Evolutionary conservation across 306 rosid species (phyloP).

Genomic region (Castanopsis chinensis): DNA sequence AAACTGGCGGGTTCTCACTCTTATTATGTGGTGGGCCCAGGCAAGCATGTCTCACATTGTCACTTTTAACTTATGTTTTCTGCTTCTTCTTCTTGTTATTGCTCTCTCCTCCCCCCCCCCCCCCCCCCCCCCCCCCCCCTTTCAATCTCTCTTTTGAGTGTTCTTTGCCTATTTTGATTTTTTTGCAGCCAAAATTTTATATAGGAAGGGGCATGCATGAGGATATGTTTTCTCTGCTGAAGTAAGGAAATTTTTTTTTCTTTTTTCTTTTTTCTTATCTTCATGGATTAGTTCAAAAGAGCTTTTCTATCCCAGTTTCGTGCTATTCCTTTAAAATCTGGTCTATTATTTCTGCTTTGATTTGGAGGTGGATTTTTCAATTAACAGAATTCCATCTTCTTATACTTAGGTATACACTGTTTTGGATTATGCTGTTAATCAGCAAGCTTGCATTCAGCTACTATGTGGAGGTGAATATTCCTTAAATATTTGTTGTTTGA

Average conservation of each 20-base stretch:
- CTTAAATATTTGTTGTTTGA: neutral
- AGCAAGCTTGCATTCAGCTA: slow-evolving; percentile 96
- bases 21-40: slow-evolving; percentile 99
- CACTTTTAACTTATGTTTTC: neutral
- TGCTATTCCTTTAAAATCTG: neutral
- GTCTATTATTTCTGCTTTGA: slow-evolving; percentile 1
- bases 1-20: slow-evolving; percentile 57
- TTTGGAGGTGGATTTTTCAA: slow-evolving; percentile 7
- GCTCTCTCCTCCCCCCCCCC: neutral
- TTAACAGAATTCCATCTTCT: slow-evolving; percentile 18
- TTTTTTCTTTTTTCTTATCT: slow-evolving; percentile 1
- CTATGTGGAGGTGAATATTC: slow-evolving; percentile 81
- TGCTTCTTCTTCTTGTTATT: slow-evolving; percentile 9
- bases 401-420: slow-evolving; percentile 77
- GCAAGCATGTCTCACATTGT: slow-evolving; percentile 40
- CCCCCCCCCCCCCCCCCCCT: neutral
- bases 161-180: slow-evolving; percentile 26
- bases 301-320: neutral
- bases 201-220: slow-evolving; percentile 95
- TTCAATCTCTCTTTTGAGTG: slow-evolving; percentile 1
- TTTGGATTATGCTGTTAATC: slow-evolving; percentile 87
- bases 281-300: neutral
- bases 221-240: slow-evolving; percentile 67
- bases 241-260: slow-evolving; percentile 47
- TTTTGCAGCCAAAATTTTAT: slow-evolving; percentile 85